Evolutionary conservation across 345 rosid species (phyloP).

Genomic region (Hypericum androsaemum): DNA sequence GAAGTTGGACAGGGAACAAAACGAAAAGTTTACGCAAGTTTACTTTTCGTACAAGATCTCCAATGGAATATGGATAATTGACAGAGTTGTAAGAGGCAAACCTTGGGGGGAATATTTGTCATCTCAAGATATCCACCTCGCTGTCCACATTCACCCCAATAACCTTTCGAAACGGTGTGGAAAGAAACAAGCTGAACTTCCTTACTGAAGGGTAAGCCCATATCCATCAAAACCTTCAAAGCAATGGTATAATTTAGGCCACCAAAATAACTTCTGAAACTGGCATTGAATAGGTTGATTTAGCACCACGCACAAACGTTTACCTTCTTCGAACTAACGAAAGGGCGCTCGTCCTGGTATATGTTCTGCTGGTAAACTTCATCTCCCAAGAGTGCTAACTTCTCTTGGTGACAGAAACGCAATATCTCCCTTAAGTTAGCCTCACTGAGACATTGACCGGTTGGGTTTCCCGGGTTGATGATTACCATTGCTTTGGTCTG

Average conservation of each 20-base stretch:
- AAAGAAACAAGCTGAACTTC: conserved; percentile 91
- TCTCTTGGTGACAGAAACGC: conserved; percentile 66
- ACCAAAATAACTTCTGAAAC: conserved; percentile 8
- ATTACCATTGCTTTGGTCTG: conserved; percentile 98
- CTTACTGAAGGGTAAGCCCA: conserved; percentile 77
- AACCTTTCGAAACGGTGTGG: conserved; percentile 97
- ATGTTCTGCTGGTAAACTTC: conserved; percentile 98
- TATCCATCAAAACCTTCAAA: conserved; percentile 71
- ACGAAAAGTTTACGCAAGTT: no score
- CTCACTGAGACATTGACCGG: conserved; percentile 93
- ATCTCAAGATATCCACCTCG: conserved; percentile 99
- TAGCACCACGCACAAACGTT: conserved; percentile 6
- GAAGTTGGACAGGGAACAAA: no score
- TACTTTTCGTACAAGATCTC: no score
- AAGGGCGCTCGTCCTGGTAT: conserved; percentile 94
- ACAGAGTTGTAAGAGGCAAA: conserved; percentile 17
- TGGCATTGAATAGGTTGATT: conserved; percentile 9
- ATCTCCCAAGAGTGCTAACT: conserved; percentile 78
- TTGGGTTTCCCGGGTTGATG: conserved; percentile 97
- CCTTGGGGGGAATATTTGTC: conserved; percentile 92
- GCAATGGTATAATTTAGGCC: conserved; percentile 3
- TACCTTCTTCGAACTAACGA: conserved; percentile 84
- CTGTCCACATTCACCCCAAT: conserved; percentile 99
- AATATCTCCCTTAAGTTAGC: conserved; percentile 80
- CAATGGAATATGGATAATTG: no score